Base-by-base conservation (phyloP, 1,284 basidiomycete species). In the Malassezia caprae region DNA sequence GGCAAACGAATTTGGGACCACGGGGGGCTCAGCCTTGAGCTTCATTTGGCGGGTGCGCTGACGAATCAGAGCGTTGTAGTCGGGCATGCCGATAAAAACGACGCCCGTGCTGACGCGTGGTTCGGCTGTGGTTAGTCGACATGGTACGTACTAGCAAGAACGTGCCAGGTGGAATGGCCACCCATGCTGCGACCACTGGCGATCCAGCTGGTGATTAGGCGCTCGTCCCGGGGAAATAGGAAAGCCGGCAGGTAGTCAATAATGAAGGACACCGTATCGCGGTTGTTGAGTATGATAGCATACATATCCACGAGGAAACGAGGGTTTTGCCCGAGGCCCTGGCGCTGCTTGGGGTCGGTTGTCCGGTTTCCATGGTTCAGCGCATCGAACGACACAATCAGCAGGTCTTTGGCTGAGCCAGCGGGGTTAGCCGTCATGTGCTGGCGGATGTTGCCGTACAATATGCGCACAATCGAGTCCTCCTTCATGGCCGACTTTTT, bases 161-260 rank as follows among this genome's bases (percentile, higher is more conserved):
- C 77, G 28, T 85, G 79, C 86, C 87, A 89, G 0, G 83, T 78
- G 0, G 85, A 79, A 67, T 89, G 87, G 0, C 86, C 87, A 0
- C 87, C 87, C 1, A 89, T 79, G 60, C 83, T 85, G 58, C 84
- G 79, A 0, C 87, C 87, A 0, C 80, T 79, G n/a, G 76, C 69
- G 31, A 83, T 82, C 82, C 84, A 93, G 58, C 82, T 79, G 4
- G 77, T 78, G 34, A 91, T 80, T 4, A 65, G 73, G 12, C 82
- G 78, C 60, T 90, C 84, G 13, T 78, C 82, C 19, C 77, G 66
- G 0, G 88, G 88, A 68, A 86, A 91, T 21, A 93, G 75, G 72
- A 84, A 86, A 0, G 83, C 71, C 0, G 84, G 82, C 3, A 93
- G 78, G 66, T 87, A 85, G 69, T 90, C 86, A 59, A 90, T 84